Evolutionary conservation across 73 alveolate species (phyloP), one percentile per base, ranked within the genome.

Genomic region (Paramecium octaurelia): DNA sequence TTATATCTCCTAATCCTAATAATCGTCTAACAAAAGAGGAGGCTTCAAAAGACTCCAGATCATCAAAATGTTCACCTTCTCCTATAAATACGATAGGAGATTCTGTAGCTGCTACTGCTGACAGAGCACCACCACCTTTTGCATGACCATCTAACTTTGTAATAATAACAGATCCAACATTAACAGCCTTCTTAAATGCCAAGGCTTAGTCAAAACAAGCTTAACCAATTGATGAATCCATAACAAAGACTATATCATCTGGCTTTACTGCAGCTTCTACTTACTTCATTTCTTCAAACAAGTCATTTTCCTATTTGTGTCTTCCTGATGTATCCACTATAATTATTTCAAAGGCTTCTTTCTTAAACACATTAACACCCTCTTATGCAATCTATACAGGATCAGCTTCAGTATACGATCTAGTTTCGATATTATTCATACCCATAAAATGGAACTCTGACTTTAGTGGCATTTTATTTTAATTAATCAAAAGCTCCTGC

Each of bases 401-500:
- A 88, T 99, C 99, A 73, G 99, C 96, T 96, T 99, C 99, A 40
- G 98, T 94, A 88, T 98, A 98, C 83, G 97, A 96, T 70, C 86
- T 70, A 70, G 97, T 98, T 92, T 95, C 96, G 93, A 96, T 95
- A 36, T 98, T 44, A 99, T 2, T 40, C 10, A 73, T 73, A 73
- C 87, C 97, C 97, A 69, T 95, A 95, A 93, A 95, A 95, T 64
- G 97, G 97, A 18, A 95, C 95, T 76, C 95, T 86, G 14, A 94
- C 96, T 96, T 97, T 99, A 36, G 99, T 97, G 43, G 99, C 99
- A 89, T 98, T 99, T 95, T 98, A 99, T 93, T 97, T 98, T 93
- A 99, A 95, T 95, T 99, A 99, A 95, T 99, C 99, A 86, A 99
- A 99, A 27, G 99, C 99, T 42, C 99, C 99, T 44, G 99, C 99